Base-by-base conservation (phyloP, 2,329 filamentous ascomycete species). In the Alternaria hordeiaustralica region DNA sequence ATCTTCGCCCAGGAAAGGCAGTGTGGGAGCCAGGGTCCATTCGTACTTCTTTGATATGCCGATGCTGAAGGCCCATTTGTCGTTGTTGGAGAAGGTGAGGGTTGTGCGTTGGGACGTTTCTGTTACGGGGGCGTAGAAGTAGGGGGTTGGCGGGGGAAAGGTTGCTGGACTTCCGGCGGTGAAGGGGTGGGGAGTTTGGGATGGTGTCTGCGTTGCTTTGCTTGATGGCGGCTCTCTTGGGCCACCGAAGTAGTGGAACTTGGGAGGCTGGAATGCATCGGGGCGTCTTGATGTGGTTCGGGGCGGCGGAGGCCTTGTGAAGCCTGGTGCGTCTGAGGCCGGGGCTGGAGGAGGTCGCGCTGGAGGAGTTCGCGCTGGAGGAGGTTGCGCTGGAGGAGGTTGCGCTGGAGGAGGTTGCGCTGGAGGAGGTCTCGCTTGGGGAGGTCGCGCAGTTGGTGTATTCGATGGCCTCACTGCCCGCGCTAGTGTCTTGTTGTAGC, bases 51-150 rank as follows among this genome's bases (percentile, higher is more conserved):
- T 59, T 8, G 45, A 60, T 2, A 63, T 13, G 5, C n/a, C 30
- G 6, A 60, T 60, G 3, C 20, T 26, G 21, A 65, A 54, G n/a
- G 30, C 1, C 63, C 60, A 65, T 4, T 55, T 55, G 10, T 33
- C 8, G 28, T 47, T n/a, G 55, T 63, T 65, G 25, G n/a, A 12
- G 23, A 9, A 63, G n/a, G 12, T 36, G n/a, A 63, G 20, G 18
- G 6, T 55, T 11, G 56, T 63, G 43, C 41, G 41, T 10, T 20
- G 6, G 7, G 28, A 6, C 6, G 5, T 23, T 49, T 56, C 56
- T 21, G 23, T 26, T 4, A 63, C 50, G 5, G 61, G 56, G 7
- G 41, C 44, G 28, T 41, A 25, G 56, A 43, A 60, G 44, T 44
- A 56, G 26, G 6, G 43, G 13, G 28, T 15, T 23, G 41, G 6